phyloP scores from a whole-genome alignment of 139 green algal genomes.

The Asterochloris erici region DNA sequence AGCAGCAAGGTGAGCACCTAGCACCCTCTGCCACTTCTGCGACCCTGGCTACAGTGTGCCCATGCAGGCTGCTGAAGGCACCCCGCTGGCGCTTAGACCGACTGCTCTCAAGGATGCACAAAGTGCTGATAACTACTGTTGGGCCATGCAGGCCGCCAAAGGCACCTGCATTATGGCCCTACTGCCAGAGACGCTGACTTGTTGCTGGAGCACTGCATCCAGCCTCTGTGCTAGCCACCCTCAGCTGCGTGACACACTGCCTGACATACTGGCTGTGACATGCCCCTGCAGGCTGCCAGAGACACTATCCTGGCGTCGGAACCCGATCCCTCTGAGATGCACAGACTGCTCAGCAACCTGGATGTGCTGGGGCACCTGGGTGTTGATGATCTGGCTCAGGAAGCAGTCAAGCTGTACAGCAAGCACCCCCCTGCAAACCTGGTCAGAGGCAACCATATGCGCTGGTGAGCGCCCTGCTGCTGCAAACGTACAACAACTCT shows the following conservation, averaged over 20 bases:
- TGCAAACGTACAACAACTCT: not conserved
- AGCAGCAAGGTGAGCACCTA: no score
- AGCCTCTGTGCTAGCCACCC: not conserved
- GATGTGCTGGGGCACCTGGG: constrained; percentile 29
- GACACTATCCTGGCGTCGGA: constrained; percentile 43
- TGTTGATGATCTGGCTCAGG: constrained; percentile 47
- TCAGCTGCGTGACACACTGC: not conserved
- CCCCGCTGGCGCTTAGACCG: no score
- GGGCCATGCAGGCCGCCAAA: no score
- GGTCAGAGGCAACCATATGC: not conserved
- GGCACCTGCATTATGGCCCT: no score
- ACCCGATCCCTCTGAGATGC: constrained; percentile 51
- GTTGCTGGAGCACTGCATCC: not conserved
- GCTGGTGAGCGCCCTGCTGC: not conserved
- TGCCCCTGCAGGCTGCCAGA: constrained; percentile 23
- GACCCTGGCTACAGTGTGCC: no score
- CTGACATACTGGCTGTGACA: no score
- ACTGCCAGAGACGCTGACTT: not conserved
- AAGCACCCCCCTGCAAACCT: constrained; percentile 25
- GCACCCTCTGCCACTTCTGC: no score
- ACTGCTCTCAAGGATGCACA: no score
- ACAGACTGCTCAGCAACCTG: constrained; percentile 61
- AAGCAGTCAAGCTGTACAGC: constrained; percentile 35
- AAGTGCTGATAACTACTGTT: no score
- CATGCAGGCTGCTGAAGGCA: no score